A percentile compares a stretch with the other conserved stretches of the same genome.
phyloP scores from a whole-genome alignment of 306 rosid species.

The Prunus mongolica region DNA sequence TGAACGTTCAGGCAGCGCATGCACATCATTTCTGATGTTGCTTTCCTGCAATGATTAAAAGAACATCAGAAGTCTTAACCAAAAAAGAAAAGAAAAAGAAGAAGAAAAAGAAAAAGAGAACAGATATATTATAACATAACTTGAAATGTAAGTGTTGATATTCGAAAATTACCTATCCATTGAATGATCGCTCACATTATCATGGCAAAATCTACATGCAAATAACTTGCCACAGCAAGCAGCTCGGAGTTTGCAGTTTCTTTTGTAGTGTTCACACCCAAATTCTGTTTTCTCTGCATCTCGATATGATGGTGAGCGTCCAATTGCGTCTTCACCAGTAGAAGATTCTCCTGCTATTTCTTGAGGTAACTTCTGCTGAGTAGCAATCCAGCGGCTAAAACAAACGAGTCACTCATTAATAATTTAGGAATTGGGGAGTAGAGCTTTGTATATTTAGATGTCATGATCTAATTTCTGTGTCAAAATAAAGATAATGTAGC shows the following conservation, averaged over 20 bases:
- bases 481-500: conserved; percentile 19
- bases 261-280: conserved; percentile 98
- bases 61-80: conserved; percentile 5
- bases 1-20: conserved; percentile 79
- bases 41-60: conserved; percentile 61
- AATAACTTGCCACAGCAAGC: conserved; percentile 93
- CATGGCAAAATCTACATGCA: conserved; percentile 97
- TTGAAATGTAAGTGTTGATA: conserved; percentile 10
- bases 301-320: conserved; percentile 58
- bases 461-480: conserved; percentile 9
- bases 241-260: conserved; percentile 97
- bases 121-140: conserved; percentile 17
- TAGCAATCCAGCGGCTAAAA: conserved; percentile 95
- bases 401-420: conserved; percentile 22
- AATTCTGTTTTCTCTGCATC: conserved; percentile 63
- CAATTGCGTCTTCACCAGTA: conserved; percentile 63
- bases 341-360: conserved; percentile 54
- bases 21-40: conserved; percentile 93
- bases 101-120: neutral
- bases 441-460: conserved; percentile 12
- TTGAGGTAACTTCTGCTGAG: conserved; percentile 92
- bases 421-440: conserved; percentile 20
- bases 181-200: conserved; percentile 95
- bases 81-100: neutral
- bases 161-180: conserved; percentile 80